Evolutionary conservation across 441 rosid species (phyloP), one percentile per base, ranked within the genome.

Genomic region (Croton setiger): DNA sequence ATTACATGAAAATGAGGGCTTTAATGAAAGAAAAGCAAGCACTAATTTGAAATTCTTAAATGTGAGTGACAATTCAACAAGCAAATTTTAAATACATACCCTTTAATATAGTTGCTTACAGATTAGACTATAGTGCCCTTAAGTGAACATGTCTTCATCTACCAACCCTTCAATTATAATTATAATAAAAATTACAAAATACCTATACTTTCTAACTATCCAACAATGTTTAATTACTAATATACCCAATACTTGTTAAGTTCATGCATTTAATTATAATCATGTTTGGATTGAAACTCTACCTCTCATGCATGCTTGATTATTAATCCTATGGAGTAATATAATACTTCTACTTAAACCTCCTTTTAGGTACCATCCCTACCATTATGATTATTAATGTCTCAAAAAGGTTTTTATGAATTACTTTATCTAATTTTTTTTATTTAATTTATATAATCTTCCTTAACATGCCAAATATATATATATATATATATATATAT

Each of bases 61-160:
- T 60, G 49, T 60, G 49, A 41, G 49, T 60, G 49, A 41, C 48
- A 39, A 14, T 60, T 60, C n/a, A 60, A 60, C 55, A 41, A 60
- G 39, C 49, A 41, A 60, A 27, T 27, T 27, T 27, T 27, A 27
- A 27, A 27, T 27, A 60, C 27, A 11, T 33, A 41, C 15, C 43
- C 35, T 39, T 60, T 53, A 53, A 39, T 37, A 15, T 15, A 13
- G 62, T 58, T 39, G 64, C 64, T 60, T 60, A 39, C 15, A 60
- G 39, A 60, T 39, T 60, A 60, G 49, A 39, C 47, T 8, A 60
- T 3, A 33, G 23, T 54, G 33, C 64, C 48, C 48, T 27, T n/a
- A 41, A 41, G 33, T 39, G 12, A 11, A 11, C 33, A 9, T 60
- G 39, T 39, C 31, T 60, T 39, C 33, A 20, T 2, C 17, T 41